Evolutionary conservation across 176 grass and related monocot genomes (phyloP), one percentile per base, ranked within the genome.

Genomic region (Oryza nivara): DNA sequence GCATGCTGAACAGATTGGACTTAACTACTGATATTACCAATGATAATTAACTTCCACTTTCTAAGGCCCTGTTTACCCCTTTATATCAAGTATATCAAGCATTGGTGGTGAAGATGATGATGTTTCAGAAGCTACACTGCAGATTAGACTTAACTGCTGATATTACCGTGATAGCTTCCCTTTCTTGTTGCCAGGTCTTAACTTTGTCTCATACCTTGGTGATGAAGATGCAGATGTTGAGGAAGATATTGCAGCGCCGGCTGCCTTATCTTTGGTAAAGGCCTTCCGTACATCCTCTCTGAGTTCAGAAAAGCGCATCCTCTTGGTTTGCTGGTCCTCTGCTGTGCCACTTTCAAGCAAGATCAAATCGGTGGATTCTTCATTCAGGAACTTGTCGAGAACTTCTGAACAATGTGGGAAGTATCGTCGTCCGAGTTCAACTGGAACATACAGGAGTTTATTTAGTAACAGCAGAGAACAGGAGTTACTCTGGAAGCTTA

Each of bases 341-440:
- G 20, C 15, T 13, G 75, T 86, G 38, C 96, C 96, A 70, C 86
- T 94, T 73, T 90, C 90, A n/a, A 96, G 91, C 72, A 89, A 94
- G 65, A 88, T 60, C 65, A 84, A 19, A 80, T 99, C 91, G 0
- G 84, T 81, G 9, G 87, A 86, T 70, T 99, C 93, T 75, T 96
- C 92, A 3, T 92, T 86, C n/a, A 99, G 91, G 71, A 96, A 96
- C 72, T 95, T 96, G 51, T 99, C 97, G 46, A 99, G 83, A 80
- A 99, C 90, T 0, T 89, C 81, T 3, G 97, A 99, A 78, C 97
- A 99, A 64, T 94, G 86, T 6, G 91, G 88, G 78, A 99, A 99
- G 84, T 92, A 99, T 43, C 79, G 72, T 38, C 97, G 81, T 45
- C 97, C 97, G 11, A 99, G 68, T 44, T 91, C 91, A 51, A 99